These are phyloP conservation scores for Pythium biforme DNA, from an alignment of 352 stramenopile genomes.

Conservation along the genomic window DNA sequence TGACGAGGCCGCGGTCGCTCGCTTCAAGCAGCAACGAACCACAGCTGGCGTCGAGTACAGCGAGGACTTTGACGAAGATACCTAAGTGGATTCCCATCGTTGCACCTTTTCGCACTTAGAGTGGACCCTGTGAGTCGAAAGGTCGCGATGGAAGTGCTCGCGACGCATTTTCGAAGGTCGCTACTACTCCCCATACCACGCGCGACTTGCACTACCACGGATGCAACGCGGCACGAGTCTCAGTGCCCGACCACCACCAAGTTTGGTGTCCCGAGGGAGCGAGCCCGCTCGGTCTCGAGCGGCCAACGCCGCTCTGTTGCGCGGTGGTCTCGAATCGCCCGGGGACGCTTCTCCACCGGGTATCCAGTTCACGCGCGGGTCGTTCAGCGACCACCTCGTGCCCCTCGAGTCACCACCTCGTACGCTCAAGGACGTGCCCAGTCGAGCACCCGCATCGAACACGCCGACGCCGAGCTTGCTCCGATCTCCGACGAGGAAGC, in stretches of 20 bases:
- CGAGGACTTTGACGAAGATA: constrained; percentile 52
- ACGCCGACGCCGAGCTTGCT: constrained; percentile 8
- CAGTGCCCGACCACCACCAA: not conserved
- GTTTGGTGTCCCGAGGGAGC: not conserved
- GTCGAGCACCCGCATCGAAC: not conserved
- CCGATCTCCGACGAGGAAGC: constrained; percentile 7
- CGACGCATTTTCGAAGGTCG: not conserved
- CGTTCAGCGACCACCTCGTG: constrained; percentile 27
- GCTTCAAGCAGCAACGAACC: constrained; percentile 10
- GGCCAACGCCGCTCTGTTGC: not conserved
- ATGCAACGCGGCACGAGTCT: not conserved
- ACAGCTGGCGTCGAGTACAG: constrained; percentile 42
- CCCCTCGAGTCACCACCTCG: constrained; percentile 13
- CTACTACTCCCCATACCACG: not conserved
- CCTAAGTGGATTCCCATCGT: too few species aligned
- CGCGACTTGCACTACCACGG: too few species aligned
- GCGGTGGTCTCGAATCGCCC: constrained; percentile 4
- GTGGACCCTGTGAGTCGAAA: not conserved
- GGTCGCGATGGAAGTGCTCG: constrained; percentile 1
- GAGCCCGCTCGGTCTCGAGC: not conserved
- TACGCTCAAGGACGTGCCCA: not conserved
- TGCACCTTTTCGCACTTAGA: constrained; percentile 17
- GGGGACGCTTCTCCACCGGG: constrained; percentile 11
- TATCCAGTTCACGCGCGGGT: constrained; percentile 24
- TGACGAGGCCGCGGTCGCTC: constrained; percentile 2